phyloP scores from a whole-genome alignment of 257 asterid species.

The Misopates orontium region DNA sequence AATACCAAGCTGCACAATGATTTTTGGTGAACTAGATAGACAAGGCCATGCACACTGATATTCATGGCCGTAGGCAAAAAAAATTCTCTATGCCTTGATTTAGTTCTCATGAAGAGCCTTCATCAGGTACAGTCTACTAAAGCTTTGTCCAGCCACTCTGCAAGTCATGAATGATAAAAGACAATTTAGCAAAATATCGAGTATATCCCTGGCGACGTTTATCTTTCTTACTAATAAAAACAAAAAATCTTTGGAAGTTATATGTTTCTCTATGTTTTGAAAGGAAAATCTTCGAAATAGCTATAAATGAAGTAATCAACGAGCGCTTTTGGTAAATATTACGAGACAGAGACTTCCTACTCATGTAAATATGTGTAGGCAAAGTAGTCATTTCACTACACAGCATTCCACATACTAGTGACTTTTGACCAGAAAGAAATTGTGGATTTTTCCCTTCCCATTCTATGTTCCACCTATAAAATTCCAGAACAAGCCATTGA shows the following conservation, averaged over 20 bases:
- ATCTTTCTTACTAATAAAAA: background rate
- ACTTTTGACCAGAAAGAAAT: too few species aligned
- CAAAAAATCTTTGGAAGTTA: background rate
- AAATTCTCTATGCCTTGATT: background rate
- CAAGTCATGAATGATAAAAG: conserved; percentile 13
- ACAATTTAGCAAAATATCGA: conserved; percentile 8
- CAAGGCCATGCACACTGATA: too few species aligned
- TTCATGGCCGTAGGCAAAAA: too few species aligned
- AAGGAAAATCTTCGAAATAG: background rate
- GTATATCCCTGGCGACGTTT: background rate
- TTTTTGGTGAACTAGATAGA: too few species aligned
- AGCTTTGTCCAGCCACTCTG: conserved; percentile 96
- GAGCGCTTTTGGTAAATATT: too few species aligned
- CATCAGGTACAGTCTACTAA: conserved; percentile 76
- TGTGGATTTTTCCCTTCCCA: too few species aligned
- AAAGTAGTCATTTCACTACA: background rate
- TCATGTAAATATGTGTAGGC: too few species aligned
- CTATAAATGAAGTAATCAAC: background rate
- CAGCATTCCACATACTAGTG: background rate
- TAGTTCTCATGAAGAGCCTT: conserved; percentile 85
- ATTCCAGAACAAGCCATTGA: too few species aligned
- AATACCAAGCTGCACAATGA: too few species aligned
- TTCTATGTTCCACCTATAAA: too few species aligned
- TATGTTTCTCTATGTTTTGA: background rate
- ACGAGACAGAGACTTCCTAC: too few species aligned